These are phyloP conservation scores for Sanghuangporus sanghuang DNA, from an alignment of 1,284 basidiomycete genomes.

Conservation along the genomic window DNA sequence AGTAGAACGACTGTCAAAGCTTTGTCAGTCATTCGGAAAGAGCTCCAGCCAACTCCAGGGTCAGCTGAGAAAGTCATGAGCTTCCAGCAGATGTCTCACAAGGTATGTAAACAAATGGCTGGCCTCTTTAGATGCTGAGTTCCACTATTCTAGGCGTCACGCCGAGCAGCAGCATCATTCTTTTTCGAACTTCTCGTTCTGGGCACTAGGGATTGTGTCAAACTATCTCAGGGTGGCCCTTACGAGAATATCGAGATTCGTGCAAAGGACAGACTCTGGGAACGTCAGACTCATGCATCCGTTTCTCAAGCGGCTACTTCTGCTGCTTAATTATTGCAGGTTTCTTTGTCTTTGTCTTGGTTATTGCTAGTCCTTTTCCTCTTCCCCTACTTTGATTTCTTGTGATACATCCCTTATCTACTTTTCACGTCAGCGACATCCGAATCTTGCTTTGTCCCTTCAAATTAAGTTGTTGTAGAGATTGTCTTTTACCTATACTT, in stretches of 20 bases:
- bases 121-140: slow-evolving; percentile 5
- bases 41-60: slow-evolving; percentile 53
- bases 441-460: no score
- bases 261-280: slow-evolving; percentile 83
- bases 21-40: slow-evolving; percentile 73
- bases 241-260: slow-evolving; percentile 86
- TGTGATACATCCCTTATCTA: no score
- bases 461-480: no score
- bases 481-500: no score
- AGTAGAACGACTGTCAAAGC: slow-evolving; percentile 92
- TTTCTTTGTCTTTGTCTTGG: background rate
- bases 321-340: background rate
- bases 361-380: slow-evolving; percentile 37
- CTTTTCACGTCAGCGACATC: no score
- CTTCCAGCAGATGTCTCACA: slow-evolving; percentile 71
- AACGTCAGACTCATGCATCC: slow-evolving; percentile 54
- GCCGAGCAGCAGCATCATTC: slow-evolving; percentile 89
- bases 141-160: slow-evolving; percentile 56
- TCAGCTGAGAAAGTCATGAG: slow-evolving; percentile 58
- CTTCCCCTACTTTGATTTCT: slow-evolving; percentile 32
- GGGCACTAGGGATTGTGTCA: slow-evolving; percentile 86
- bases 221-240: slow-evolving; percentile 65
- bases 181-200: slow-evolving; percentile 97
- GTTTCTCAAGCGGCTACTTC: slow-evolving; percentile 29
- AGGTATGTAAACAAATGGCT: slow-evolving; percentile 40